Conservation (phyloP, 1,284 basidiomycete genomes). For the Trichosporon asahii region DNA sequence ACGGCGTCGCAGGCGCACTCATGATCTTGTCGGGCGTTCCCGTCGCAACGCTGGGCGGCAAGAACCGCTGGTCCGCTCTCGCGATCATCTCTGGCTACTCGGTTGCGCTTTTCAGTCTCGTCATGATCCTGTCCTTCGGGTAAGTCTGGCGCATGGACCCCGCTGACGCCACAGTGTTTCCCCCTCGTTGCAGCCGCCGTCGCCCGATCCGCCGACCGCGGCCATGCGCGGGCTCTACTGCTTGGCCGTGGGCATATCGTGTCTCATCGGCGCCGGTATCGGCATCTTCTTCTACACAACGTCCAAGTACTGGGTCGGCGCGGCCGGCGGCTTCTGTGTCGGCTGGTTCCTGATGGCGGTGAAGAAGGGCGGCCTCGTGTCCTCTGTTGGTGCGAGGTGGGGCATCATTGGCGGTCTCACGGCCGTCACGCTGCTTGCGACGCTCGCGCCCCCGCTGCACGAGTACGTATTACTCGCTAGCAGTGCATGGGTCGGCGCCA, state of each 20-base stretch:
- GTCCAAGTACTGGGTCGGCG: constrained; percentile 78
- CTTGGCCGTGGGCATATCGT: constrained; percentile 72
- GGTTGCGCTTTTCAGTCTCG: constrained; percentile 75
- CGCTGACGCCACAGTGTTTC: constrained; percentile 35
- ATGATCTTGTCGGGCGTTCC: constrained; percentile 86
- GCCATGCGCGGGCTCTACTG: constrained; percentile 86
- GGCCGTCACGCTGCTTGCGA: constrained; percentile 61
- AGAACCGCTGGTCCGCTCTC: constrained; percentile 92
- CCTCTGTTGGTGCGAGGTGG: constrained; percentile 71
- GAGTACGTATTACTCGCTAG: constrained; percentile 75
- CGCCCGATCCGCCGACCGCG: constrained; percentile 71
- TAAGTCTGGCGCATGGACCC: constrained; percentile 26
- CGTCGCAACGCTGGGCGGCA: constrained; percentile 84
- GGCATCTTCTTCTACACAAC: constrained; percentile 84
- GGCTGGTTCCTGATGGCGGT: constrained; percentile 85
- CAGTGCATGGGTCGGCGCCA: constrained; percentile 74
- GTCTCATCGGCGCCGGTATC: constrained; percentile 74
- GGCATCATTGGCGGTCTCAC: constrained; percentile 68
- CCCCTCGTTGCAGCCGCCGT: constrained; percentile 53
- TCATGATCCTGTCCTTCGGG: constrained; percentile 87
- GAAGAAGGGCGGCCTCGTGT: constrained; percentile 74
- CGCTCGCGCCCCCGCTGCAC: constrained; percentile 68
- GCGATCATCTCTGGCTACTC: constrained; percentile 89
- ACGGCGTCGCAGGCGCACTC: constrained; percentile 80
- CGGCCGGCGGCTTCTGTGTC: constrained; percentile 82